Base-by-base conservation (phyloP, 2,329 filamentous ascomycete genomes). In the Aspergillus sp. region DNA sequence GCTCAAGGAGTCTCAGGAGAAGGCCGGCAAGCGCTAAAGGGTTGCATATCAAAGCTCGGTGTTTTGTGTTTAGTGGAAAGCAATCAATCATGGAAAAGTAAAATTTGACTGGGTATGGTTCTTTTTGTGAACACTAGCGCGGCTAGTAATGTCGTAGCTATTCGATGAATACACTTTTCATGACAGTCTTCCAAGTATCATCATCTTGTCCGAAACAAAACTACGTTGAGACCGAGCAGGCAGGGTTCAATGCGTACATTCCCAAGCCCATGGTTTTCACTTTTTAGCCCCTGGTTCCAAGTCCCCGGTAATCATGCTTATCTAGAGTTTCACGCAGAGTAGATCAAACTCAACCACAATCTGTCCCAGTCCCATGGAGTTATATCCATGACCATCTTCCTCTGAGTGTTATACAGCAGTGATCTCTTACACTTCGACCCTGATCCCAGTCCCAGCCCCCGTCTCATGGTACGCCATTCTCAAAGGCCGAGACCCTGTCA, bases 1-100 rank as follows among this genome's bases (percentile, higher is more conserved):
- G 75, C 87, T 98, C 79, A 97, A 97, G 90, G 93, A 98, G 86
- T 87, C 85, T 65, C 91, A 96, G 84, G 90, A 91, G 85, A 90
- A 77, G 74, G 72, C 73, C 64, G 66, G 70, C 66, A 77, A 78
- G 75, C 75, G 75, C 70, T 78, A 77, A 77, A 69, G 62, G 37
- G 40, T 17, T 67, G 62, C 64, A 67, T 69, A 66, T 67, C 64
- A 61, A 67, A 68, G 68, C 64, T 70, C 69, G 69, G 69, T 73
- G 64, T 68, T 70, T 68, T 70, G 68, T 72, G 63, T 66, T 68
- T 67, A 63, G 60, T 64, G 66, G 70, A 68, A 50, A 72, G 69
- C 67, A 69, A 70, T 54, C 43, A 70, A 67, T 27, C 23, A 72
- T 64, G 68, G 64, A 69, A 72, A 71, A 63, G 58, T 61, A 61